Evolutionary conservation across 2,329 filamentous ascomycete species (phyloP).

Genomic region (Botrytis sinoallii): DNA sequence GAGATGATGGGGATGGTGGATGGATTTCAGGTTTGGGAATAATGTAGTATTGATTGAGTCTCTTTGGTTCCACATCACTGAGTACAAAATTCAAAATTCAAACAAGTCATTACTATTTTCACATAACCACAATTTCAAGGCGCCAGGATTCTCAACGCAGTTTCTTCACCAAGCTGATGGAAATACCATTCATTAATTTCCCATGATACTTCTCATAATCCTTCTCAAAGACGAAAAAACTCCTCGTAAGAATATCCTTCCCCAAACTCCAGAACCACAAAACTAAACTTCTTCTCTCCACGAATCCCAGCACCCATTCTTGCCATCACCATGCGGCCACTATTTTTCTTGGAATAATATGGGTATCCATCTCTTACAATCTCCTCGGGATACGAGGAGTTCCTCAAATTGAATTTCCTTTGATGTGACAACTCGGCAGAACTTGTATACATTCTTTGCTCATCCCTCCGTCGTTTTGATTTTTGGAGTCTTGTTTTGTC

Average conservation of each 20-base stretch:
- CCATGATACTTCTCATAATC: too few species aligned
- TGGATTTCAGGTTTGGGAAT: fast-evolving
- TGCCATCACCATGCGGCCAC: not conserved
- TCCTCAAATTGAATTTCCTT: not conserved
- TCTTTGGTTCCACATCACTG: too few species aligned
- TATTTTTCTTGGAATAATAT: not conserved
- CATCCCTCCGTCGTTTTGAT: not conserved
- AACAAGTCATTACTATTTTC: not conserved
- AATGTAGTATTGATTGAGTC: too few species aligned
- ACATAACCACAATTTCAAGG: not conserved
- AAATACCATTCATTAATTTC: too few species aligned
- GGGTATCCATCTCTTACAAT: not conserved
- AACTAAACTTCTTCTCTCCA: not conserved
- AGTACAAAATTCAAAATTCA: too few species aligned
- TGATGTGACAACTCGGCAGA: not conserved
- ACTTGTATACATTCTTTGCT: fast-evolving
- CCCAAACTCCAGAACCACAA: not conserved
- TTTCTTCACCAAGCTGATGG: too few species aligned
- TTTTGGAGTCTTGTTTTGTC: not conserved
- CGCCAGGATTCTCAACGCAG: not conserved
- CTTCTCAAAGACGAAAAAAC: not conserved
- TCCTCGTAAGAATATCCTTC: too few species aligned
- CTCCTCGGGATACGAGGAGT: too few species aligned
- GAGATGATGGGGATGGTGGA: too few species aligned
- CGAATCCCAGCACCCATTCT: not conserved